A percentile compares a stretch with the other conserved stretches of the same genome.
Conservation (phyloP, 176 grass and related monocot species). For the Zea mays region DNA sequence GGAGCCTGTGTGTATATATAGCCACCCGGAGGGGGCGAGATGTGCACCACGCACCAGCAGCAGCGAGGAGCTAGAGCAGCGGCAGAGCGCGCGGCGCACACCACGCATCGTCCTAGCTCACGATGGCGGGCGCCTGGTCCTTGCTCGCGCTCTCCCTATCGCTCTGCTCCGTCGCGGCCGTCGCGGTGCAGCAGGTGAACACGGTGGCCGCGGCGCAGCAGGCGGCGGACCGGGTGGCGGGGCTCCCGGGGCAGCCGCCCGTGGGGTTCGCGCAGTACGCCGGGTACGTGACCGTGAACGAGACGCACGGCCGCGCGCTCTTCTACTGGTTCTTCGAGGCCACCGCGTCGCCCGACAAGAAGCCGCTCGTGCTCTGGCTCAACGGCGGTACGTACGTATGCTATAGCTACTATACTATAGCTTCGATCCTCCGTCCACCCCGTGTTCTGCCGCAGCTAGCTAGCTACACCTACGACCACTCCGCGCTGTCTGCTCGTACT, state of each 20-base stretch:
- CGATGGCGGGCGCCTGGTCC: neutral
- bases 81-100: neutral
- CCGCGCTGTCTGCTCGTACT: neutral
- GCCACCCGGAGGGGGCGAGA: neutral
- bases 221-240: slow-evolving; percentile 66
- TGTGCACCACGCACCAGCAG: slow-evolving; percentile 21
- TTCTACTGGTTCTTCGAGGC: slow-evolving; percentile 99
- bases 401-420: no score
- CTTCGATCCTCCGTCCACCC: neutral
- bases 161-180: neutral
- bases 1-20: slow-evolving; percentile 19
- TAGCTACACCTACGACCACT: neutral
- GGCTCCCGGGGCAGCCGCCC: slow-evolving; percentile 73
- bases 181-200: slow-evolving; percentile 28
- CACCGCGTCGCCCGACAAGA: slow-evolving; percentile 48
- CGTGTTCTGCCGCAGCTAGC: neutral
- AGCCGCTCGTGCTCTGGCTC: slow-evolving; percentile 92
- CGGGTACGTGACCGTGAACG: slow-evolving; percentile 91
- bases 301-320: slow-evolving; percentile 77
- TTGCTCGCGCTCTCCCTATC: slow-evolving; percentile 5
- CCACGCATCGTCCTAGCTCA: neutral
- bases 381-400: slow-evolving; percentile 69
- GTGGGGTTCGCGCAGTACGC: slow-evolving; percentile 84
- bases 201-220: slow-evolving; percentile 48
- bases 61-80: neutral